These are phyloP conservation scores for Solanum hybrid DNA, from an alignment of 305 asterid genomes.

Conservation along the genomic window DNA sequence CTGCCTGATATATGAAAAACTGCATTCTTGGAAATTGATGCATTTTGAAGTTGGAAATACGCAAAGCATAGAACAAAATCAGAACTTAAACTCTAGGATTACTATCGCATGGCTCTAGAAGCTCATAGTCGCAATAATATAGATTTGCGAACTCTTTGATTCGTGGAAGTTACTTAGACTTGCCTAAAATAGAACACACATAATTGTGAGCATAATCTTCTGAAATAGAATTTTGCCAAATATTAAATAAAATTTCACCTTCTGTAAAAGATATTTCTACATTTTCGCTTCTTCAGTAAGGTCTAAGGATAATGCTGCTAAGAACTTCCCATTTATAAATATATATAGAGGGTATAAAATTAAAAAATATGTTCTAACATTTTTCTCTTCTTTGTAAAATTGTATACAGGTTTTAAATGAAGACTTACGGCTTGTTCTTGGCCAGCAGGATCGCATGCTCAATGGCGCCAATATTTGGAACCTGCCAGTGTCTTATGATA, in stretches of 20 bases:
- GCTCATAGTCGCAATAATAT: background rate
- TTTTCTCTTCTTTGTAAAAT: background rate
- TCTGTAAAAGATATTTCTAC: background rate
- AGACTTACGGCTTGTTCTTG: conserved; percentile 74
- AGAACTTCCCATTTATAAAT: background rate
- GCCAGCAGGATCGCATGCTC: conserved; percentile 79
- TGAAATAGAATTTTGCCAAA: background rate
- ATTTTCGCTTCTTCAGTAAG: background rate
- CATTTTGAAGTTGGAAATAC: background rate
- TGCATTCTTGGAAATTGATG: background rate
- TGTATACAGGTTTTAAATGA: conserved; percentile 65
- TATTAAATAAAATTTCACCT: background rate
- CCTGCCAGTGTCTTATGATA: conserved; percentile 69
- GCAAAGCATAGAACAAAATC: background rate
- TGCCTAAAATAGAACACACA: background rate
- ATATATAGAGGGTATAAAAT: background rate
- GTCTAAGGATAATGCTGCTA: background rate
- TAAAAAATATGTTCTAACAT: background rate
- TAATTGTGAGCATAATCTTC: background rate
- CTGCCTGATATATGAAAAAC: background rate
- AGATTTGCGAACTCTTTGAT: background rate
- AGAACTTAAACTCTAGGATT: background rate
- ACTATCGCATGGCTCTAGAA: background rate
- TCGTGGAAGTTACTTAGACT: background rate
- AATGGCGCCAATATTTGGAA: conserved; percentile 84